These are phyloP conservation scores for Cercospora sp. DNA, from an alignment of 2,329 filamentous ascomycete species.

Conservation along the genomic window DNA sequence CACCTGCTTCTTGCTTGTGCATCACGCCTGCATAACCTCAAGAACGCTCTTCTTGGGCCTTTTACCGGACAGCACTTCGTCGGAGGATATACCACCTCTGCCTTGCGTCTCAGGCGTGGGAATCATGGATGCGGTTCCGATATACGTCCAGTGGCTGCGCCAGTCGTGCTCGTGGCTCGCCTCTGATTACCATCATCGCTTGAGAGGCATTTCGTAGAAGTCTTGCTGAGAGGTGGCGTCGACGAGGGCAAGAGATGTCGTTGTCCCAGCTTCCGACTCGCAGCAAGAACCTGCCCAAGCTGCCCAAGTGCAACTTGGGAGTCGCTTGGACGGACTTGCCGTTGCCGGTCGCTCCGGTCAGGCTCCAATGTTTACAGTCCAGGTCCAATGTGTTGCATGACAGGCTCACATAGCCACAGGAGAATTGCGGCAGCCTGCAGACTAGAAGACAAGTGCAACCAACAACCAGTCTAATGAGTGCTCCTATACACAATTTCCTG, in stretches of 20 bases:
- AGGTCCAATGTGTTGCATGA: not conserved
- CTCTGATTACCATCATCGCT: no score
- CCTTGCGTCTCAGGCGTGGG: no score
- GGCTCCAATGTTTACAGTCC: not conserved
- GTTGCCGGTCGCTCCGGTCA: not conserved
- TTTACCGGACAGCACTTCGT: not conserved
- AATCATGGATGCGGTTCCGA: no score
- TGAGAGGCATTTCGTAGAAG: no score
- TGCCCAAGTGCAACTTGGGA: no score
- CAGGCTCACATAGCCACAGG: not conserved
- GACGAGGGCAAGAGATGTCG: no score
- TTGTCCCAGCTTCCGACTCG: no score
- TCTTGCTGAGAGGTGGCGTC: no score
- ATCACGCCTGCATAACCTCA: not conserved
- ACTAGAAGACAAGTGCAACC: not conserved
- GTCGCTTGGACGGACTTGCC: not conserved
- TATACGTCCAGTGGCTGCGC: no score
- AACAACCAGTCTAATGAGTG: not conserved
- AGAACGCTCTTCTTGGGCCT: not conserved
- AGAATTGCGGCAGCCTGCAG: not conserved
- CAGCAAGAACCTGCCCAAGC: no score
- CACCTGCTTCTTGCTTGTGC: not conserved
- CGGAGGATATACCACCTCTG: not conserved
- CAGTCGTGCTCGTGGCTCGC: no score
- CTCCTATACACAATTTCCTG: not conserved